Percentiles rank a stretch among this genome's conserved stretches.
These are phyloP conservation scores for Wallacemonas collosoma DNA, from an alignment of 208 protist species.

Conservation along the genomic window DNA sequence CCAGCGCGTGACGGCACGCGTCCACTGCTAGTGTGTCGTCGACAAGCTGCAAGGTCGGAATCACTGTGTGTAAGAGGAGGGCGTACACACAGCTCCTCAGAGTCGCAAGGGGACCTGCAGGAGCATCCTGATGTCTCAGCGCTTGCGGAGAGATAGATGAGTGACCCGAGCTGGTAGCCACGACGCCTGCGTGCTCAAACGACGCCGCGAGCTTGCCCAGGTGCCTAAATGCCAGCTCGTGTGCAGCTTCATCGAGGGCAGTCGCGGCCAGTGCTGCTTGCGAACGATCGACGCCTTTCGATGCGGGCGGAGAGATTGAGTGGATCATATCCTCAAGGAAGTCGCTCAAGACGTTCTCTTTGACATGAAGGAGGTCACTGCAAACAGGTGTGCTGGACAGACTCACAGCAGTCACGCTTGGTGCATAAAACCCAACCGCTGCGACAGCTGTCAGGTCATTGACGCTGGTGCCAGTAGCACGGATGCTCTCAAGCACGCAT, in stretches of 20 bases:
- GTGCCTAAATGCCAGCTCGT: background rate
- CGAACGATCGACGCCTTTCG: background rate
- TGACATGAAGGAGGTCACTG: slow-evolving; percentile 20
- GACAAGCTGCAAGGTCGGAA: slow-evolving; percentile 31
- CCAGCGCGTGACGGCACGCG: slow-evolving; percentile 14
- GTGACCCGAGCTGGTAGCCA: too few species aligned
- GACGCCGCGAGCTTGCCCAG: background rate
- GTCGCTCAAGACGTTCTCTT: slow-evolving; percentile 13
- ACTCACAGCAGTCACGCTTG: slow-evolving; percentile 21
- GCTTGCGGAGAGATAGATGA: background rate
- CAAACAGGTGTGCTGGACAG: slow-evolving; percentile 40
- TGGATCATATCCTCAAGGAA: slow-evolving; percentile 23
- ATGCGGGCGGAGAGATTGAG: background rate
- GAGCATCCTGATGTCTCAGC: slow-evolving; percentile 17
- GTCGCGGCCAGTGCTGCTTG: background rate
- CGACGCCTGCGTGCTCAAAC: background rate
- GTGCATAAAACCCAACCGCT: slow-evolving; percentile 17
- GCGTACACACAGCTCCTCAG: slow-evolving; percentile 36
- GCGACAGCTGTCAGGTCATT: slow-evolving; percentile 29
- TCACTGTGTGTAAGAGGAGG: slow-evolving; percentile 41
- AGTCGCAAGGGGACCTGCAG: slow-evolving; percentile 19
- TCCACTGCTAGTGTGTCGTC: slow-evolving; percentile 31
- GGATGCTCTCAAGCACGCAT: slow-evolving; percentile 5
- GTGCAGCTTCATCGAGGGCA: background rate
- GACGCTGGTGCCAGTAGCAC: background rate